Base-by-base conservation (phyloP, 768 basidiomycete species). In the Lactarius tabidus region DNA sequence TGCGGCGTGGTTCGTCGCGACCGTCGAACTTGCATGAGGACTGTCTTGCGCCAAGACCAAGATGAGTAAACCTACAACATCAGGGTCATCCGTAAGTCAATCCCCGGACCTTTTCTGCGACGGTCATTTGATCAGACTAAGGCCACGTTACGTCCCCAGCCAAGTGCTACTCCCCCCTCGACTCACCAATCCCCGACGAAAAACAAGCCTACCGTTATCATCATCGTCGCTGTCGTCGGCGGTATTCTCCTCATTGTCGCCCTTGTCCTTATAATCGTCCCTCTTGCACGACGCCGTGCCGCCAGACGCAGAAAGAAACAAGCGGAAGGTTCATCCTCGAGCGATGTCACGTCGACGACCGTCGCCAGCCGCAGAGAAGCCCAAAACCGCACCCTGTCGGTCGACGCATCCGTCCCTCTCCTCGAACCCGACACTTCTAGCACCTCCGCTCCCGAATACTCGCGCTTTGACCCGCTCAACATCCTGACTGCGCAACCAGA, bases 371-470 rank as follows among this genome's bases (percentile, higher is more conserved):
- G 48, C 23, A 39, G 59, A n/a, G 66, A 53, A 3, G 43, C 43
- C 54, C 64, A 65, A 55, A 62, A 62, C 38, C 67, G 69, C 31
- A 12, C 38, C 28, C 9, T 62, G 20, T 70, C 69, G 10, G 64
- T 17, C 9, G 69, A 68, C 31, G 67, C 69, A 28, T 68, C 64
- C 28, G 61, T 63, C 55, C 69, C 67, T 15, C 69, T 68, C 39
- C 63, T 68, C 54, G 59, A 65, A 17, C 45, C 58, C 41, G 66
- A 67, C 33, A 36, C 58, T 31, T 38, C 55, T 31, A 45, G 6
- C n/a, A 18, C 31, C 48, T 48, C 48, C 38, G 41, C 6, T 38
- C 6, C 38, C 15, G 56, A 64, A 23, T 45, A 54, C 36, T 55
- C 53, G 43, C 33, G 41, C 31, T 57, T 60, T 28, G 48, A 23